Evolutionary conservation across 805 yeast species (phyloP).

Genomic region (Metschnikowia gelsemii): DNA sequence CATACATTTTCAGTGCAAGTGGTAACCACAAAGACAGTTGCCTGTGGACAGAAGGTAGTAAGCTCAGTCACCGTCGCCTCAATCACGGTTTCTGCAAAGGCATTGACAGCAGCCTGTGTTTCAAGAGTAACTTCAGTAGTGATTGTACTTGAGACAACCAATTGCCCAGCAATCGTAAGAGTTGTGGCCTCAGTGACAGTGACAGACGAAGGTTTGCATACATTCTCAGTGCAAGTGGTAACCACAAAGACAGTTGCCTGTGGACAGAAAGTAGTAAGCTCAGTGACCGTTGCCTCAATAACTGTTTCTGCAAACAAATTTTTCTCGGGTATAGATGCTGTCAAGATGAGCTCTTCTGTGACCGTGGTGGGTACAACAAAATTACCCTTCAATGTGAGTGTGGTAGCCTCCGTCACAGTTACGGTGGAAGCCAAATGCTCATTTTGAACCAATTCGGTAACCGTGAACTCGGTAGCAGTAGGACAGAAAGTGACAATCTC

Average conservation of each 20-base stretch:
- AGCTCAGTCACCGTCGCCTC: constrained; percentile 33
- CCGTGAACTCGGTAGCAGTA: constrained; percentile 31
- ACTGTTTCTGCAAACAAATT: constrained; percentile 22
- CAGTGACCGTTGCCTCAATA: constrained; percentile 31
- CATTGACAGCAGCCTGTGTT: not conserved
- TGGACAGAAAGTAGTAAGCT: constrained; percentile 40
- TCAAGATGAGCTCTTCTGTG: constrained; percentile 6
- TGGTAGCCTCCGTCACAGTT: constrained; percentile 33
- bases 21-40: constrained; percentile 35
- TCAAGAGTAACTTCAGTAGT: constrained; percentile 7
- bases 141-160: constrained; percentile 27
- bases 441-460: constrained; percentile 32
- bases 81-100: constrained; percentile 24
- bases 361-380: constrained; percentile 25
- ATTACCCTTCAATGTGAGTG: constrained; percentile 34
- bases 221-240: constrained; percentile 30
- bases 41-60: constrained; percentile 39
- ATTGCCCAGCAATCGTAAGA: constrained; percentile 34
- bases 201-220: constrained; percentile 27
- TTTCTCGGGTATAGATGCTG: constrained; percentile 1
- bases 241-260: constrained; percentile 32
- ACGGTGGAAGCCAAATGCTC: constrained; percentile 27
- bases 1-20: constrained; percentile 30
- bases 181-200: constrained; percentile 34
- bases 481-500: constrained; percentile 42